Conservation (phyloP, 2,329 filamentous ascomycete genomes). For the Alternaria longipes region DNA sequence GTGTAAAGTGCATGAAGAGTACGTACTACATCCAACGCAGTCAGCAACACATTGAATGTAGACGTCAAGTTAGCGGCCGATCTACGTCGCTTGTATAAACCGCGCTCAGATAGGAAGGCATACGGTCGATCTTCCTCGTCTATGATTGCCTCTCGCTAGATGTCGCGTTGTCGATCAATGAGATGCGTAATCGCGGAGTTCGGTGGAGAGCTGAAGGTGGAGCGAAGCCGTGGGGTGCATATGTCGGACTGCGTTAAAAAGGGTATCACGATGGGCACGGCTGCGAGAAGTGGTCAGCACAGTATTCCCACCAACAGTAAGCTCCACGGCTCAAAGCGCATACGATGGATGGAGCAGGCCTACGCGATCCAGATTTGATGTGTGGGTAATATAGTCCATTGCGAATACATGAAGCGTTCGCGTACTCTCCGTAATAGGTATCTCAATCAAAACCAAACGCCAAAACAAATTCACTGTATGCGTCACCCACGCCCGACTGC, state of each 20-base stretch:
- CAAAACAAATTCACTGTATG: neutral
- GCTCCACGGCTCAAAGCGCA: constrained; percentile 45
- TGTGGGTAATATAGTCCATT: neutral
- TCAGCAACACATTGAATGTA: neutral
- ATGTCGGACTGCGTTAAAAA: constrained; percentile 52
- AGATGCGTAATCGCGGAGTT: neutral
- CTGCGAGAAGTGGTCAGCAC: constrained; percentile 58
- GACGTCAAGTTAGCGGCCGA: constrained; percentile 4
- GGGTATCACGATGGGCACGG: constrained; percentile 67
- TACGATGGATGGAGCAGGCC: constrained; percentile 45
- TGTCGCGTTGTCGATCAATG: constrained; percentile 4
- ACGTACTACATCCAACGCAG: neutral
- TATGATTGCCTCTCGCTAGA: neutral
- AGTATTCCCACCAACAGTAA: constrained; percentile 43
- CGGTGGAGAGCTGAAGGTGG: neutral
- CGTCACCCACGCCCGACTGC: neutral
- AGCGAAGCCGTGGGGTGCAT: neutral
- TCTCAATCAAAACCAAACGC: constrained; percentile 11
- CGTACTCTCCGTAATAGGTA: constrained; percentile 6
- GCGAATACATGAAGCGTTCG: neutral
- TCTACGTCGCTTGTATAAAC: neutral
- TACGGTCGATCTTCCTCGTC: neutral
- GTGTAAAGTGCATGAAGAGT: neutral
- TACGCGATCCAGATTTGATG: constrained; percentile 52
- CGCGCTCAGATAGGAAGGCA: neutral